Evolutionary conservation across 768 basidiomycete species (phyloP), one percentile per base, ranked within the genome.

Genomic region (Amyloporia xantha): DNA sequence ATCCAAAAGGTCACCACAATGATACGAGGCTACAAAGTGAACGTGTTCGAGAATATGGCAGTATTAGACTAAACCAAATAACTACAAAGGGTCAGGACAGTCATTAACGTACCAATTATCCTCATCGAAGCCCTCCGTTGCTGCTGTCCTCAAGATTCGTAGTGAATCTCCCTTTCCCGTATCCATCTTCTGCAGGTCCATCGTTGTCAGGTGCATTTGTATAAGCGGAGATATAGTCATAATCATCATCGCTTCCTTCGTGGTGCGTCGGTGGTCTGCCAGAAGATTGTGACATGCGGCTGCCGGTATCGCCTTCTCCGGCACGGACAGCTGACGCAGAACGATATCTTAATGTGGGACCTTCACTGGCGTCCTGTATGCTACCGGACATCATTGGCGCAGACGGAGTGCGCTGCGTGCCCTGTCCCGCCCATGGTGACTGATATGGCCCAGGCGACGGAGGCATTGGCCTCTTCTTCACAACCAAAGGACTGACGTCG

Each of bases 201-300:
- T 46, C 43, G 7, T 47, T 49, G 23, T 47, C 37, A 15, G 36
- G 26, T 5, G 13, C 24, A 23, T 58, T 55, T 44, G 62, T 53
- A 63, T 86, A 84, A 23, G 77, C 81, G 40, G 71, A 70, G 41
- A 81, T 70, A 52, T 83, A 81, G 59, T 82, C 81, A 55, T 76
- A 81, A 12, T 70, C 66, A 2, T 75, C 75, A 5, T 78, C 76
- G 0, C 68, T 71, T 0, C 68, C 71, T 20, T 25, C 35, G 12
- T 41, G 55, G 36, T 21, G 45, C 28, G 33, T 24, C 20, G 21
- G 20, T 48, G 30, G 33, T 37, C 36, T 54, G 48, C 42, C 45
- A 44, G 24, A 47, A 44, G 33, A 54, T 44, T 37, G 56, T 13
- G 43, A 43, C 28, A 30, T 41, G 36, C 51, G 52, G 40, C 49